These are phyloP conservation scores for Rhodofomes roseus DNA, from an alignment of 1,284 basidiomycete genomes.

Conservation along the genomic window DNA sequence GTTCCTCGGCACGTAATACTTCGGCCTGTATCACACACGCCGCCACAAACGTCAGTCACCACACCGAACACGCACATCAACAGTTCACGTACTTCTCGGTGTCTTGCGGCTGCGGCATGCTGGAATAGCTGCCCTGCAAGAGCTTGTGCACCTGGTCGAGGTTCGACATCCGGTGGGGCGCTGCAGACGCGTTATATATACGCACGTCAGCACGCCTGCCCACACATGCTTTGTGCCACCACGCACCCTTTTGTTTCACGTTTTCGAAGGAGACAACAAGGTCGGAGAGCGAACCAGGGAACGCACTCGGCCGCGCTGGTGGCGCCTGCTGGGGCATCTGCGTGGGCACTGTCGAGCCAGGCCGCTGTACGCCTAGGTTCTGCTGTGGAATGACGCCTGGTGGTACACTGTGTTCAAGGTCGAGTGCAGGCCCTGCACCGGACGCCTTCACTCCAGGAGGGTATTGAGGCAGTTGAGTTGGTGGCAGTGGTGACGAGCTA, in stretches of 20 bases:
- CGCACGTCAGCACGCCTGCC: neutral
- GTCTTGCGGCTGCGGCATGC: slow-evolving; percentile 89
- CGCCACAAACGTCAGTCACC: slow-evolving; percentile 5
- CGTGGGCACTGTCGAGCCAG: slow-evolving; percentile 29
- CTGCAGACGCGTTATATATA: slow-evolving; percentile 34
- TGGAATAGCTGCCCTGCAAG: slow-evolving; percentile 86
- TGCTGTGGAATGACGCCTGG: slow-evolving; percentile 26
- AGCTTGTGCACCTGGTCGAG: slow-evolving; percentile 89
- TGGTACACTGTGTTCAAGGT: slow-evolving; percentile 17
- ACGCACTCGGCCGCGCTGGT: slow-evolving; percentile 36
- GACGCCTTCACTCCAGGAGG: slow-evolving; percentile 67
- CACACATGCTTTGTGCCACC: neutral
- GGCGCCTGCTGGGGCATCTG: slow-evolving; percentile 29
- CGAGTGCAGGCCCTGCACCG: slow-evolving; percentile 24
- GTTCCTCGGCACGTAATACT: slow-evolving; percentile 95
- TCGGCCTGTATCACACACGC: slow-evolving; percentile 66
- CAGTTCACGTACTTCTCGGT: slow-evolving; percentile 77
- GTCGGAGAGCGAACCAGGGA: slow-evolving; percentile 86
- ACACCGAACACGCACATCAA: neutral
- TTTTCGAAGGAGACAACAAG: slow-evolving; percentile 94
- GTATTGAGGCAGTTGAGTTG: slow-evolving; percentile 41
- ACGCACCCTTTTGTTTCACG: slow-evolving; percentile 90
- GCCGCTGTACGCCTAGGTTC: slow-evolving; percentile 21
- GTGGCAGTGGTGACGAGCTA: slow-evolving; percentile 26
- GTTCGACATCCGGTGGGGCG: slow-evolving; percentile 81